Evolutionary conservation across 106 monocot species (phyloP), one percentile per base, ranked within the genome.

Genomic region (Iris macrosiphon): DNA sequence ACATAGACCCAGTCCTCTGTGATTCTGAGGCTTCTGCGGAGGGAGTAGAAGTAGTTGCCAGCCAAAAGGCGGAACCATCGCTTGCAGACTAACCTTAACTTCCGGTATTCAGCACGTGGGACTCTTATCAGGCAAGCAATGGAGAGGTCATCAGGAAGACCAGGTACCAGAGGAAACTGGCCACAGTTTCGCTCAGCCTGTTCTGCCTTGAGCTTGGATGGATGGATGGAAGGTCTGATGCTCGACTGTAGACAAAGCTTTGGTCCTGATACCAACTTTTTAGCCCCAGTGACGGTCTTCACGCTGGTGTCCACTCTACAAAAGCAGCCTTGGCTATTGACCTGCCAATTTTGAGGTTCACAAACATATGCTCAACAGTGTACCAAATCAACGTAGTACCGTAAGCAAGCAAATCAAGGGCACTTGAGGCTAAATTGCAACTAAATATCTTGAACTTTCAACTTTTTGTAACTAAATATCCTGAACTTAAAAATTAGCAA

Each of bases 311-410:
- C 79, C 1, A 60, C 79, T 49, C 65, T 52, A 33, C 79, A 79
- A 7, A 79, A 48, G 46, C 79, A 79, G 42, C 65, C 64, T 29
- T 74, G 69, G 46, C 41, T 55, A 61, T 79, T 65, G n/a, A 74
- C 79, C 79, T 79, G 57, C 51, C 41, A 53, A 33, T n/a, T n/a
- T n/a, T n/a, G 57, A 45, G 18, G 28, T 64, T 15, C 41, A 18
- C 27, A 70, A 70, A 39, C 65, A 70, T 51, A 76, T 57, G n/a
- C 68, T 68, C 0, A 55, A 55, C 42, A 43, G 42, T 15, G 64
- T 21, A 30, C 46, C 8, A 64, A 37, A 21, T 64, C 70, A 53
- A 40, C 37, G 46, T n/a, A n/a, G n/a, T 70, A 76, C 35, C 59
- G 41, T 51, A 58, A n/a, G n/a, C n/a, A n/a, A n/a, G n/a, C n/a